These are phyloP conservation scores for Globisporangium polare DNA, from an alignment of 352 stramenopile species.

Conservation along the genomic window DNA sequence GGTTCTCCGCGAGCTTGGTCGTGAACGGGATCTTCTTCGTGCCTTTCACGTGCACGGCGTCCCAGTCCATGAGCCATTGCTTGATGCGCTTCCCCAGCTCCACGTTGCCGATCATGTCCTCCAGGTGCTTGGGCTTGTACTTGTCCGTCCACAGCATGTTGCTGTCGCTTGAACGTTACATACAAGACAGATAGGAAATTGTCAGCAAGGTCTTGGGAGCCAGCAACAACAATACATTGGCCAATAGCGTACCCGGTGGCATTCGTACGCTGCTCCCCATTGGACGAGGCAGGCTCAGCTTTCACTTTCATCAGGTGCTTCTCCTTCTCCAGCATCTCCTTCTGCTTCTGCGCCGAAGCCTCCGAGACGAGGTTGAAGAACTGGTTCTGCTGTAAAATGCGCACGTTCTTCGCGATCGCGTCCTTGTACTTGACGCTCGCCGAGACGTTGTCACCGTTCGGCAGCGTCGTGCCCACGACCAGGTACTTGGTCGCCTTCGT, in stretches of 20 bases:
- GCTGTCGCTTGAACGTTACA: no score
- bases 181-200: no score
- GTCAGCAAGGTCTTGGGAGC: no score
- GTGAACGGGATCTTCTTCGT: constrained; percentile 81
- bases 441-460: constrained; percentile 60
- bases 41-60: constrained; percentile 76
- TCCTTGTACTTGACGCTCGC: constrained; percentile 88
- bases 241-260: background rate
- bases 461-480: constrained; percentile 59
- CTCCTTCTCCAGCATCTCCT: constrained; percentile 47
- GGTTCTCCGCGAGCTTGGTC: constrained; percentile 82
- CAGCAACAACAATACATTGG: background rate
- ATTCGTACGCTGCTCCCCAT: constrained; percentile 44
- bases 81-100: constrained; percentile 87
- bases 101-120: constrained; percentile 93
- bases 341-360: constrained; percentile 55
- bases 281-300: constrained; percentile 23
- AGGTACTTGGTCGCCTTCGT: constrained; percentile 77
- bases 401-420: constrained; percentile 78
- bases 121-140: constrained; percentile 90
- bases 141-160: constrained; percentile 94
- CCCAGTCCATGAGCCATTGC: constrained; percentile 81
- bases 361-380: constrained; percentile 87
- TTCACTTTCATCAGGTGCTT: constrained; percentile 55
- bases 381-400: constrained; percentile 80